Conservation (phyloP, 2,329 filamentous ascomycete genomes). For the Trichoderma brevicompactum region DNA sequence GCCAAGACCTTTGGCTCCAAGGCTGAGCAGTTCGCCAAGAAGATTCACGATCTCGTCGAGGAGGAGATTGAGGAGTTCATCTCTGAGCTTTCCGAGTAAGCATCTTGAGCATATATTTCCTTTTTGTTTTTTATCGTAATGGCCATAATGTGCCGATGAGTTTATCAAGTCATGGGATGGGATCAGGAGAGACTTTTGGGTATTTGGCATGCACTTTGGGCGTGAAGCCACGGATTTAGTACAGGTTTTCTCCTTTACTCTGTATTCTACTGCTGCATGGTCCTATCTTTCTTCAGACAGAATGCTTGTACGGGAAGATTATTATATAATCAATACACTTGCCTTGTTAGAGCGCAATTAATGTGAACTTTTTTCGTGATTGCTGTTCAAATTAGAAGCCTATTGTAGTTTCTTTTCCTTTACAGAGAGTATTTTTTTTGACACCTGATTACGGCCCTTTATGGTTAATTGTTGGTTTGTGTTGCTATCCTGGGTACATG, state of each 20-base stretch:
- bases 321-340: conserved; percentile 30
- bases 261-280: conserved; percentile 25
- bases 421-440: background rate
- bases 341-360: background rate
- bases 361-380: background rate
- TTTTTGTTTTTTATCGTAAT: conserved; percentile 28
- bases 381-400: too few species aligned
- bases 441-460: background rate
- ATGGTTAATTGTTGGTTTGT: too few species aligned
- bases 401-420: background rate
- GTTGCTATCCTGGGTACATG: too few species aligned
- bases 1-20: conserved; percentile 58
- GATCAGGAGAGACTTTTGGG: conserved; percentile 34
- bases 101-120: conserved; percentile 35
- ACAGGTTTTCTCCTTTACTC: conserved; percentile 26
- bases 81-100: conserved; percentile 53
- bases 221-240: conserved; percentile 30
- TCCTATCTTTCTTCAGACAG: conserved; percentile 16
- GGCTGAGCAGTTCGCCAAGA: conserved; percentile 65
- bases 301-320: conserved; percentile 29
- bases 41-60: conserved; percentile 65
- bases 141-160: conserved; percentile 20
- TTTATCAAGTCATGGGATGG: conserved; percentile 19
- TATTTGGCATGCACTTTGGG: conserved; percentile 33
- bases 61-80: conserved; percentile 65